Evolutionary conservation across 257 asterid species (phyloP).

Genomic region (Capsicum rhomboideum): DNA sequence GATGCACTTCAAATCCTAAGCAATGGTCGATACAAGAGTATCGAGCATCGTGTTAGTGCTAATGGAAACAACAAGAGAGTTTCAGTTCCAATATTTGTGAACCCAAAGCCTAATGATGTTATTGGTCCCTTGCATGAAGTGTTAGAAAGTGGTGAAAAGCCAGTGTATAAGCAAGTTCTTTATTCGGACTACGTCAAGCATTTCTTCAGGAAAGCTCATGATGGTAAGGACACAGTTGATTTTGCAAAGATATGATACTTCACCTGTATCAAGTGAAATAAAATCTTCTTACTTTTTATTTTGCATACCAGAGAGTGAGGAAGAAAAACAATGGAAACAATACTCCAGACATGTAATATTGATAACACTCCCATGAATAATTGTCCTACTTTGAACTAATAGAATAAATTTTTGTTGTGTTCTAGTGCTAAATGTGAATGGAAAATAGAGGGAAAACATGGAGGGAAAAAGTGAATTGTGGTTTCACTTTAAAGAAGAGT

Average conservation of each 20-base stretch:
- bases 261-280: background rate
- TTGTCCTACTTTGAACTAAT: background rate
- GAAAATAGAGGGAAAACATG: too few relatives aligned
- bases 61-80: slow-evolving; percentile 27
- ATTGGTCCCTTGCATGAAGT: slow-evolving; percentile 39
- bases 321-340: background rate
- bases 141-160: slow-evolving; percentile 33
- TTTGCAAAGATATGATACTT: slow-evolving; percentile 27
- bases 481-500: too few relatives aligned
- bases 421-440: too few relatives aligned
- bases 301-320: background rate
- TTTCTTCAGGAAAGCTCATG: slow-evolving; percentile 45
- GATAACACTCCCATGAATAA: background rate
- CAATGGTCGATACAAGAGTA: slow-evolving; percentile 45
- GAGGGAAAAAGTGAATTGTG: too few relatives aligned
- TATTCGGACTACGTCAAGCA: slow-evolving; percentile 41
- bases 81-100: slow-evolving; percentile 42
- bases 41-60: slow-evolving; percentile 44
- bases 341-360: background rate
- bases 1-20: slow-evolving; percentile 45
- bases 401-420: too few relatives aligned
- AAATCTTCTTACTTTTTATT: background rate
- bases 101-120: slow-evolving; percentile 23
- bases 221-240: slow-evolving; percentile 43
- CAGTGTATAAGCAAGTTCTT: slow-evolving; percentile 27